Conservation (phyloP, 495 filamentous ascomycete species). For the Tuber calosporum region DNA sequence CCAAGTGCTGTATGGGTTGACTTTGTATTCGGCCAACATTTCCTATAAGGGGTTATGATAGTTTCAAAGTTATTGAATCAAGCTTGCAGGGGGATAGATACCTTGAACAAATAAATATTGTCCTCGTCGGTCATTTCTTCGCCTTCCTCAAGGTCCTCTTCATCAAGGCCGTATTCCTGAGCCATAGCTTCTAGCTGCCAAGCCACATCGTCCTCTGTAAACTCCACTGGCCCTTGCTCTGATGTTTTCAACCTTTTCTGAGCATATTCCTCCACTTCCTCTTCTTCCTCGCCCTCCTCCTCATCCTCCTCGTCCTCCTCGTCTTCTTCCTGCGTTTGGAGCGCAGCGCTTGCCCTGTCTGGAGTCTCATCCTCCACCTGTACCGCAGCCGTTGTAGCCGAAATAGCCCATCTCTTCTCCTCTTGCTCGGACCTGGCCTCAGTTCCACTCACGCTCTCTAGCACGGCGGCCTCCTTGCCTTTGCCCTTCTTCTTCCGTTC, state of each 20-base stretch:
- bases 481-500: conserved; percentile 43
- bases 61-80: not conserved
- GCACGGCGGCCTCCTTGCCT: conserved; percentile 41
- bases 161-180: conserved; percentile 62
- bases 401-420: conserved; percentile 31
- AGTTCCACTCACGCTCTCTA: conserved; percentile 23
- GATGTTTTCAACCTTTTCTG: conserved; percentile 48
- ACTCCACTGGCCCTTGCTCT: conserved; percentile 65
- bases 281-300: conserved; percentile 85
- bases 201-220: conserved; percentile 90
- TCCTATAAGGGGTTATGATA: conserved; percentile 49
- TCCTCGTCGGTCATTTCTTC: conserved; percentile 62
- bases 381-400: conserved; percentile 12
- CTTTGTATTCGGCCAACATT: conserved; percentile 68
- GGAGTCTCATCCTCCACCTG: conserved; percentile 25
- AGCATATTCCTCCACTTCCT: conserved; percentile 54
- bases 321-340: conserved; percentile 28
- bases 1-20: conserved; percentile 89
- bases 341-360: conserved; percentile 5
- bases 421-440: conserved; percentile 40
- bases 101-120: conserved; percentile 50
- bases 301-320: conserved; percentile 55
- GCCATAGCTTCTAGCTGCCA: conserved; percentile 85
- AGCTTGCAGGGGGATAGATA: conserved; percentile 41
- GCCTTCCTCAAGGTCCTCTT: conserved; percentile 57